Evolutionary conservation across 768 basidiomycete species (phyloP), one percentile per base, ranked within the genome.

Genomic region (Suillus cothurnatus): DNA sequence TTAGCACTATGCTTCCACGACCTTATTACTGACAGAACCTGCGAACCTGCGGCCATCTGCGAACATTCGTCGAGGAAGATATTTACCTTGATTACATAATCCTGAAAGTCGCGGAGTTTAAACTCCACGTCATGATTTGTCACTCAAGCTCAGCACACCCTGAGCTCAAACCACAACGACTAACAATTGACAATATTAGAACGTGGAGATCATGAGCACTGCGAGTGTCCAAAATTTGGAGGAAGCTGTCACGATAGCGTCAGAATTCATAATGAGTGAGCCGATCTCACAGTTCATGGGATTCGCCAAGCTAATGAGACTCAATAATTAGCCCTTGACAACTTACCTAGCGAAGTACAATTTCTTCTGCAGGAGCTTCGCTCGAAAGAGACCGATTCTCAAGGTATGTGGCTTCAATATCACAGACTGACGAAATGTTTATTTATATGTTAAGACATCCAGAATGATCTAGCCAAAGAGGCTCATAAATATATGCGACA

Each of bases 241-340:
- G 70, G 84, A 85, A 60, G 84, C 84, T 17, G 82, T 83, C 6
- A 69, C 75, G 19, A 78, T 85, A 50, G 81, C 84, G 28, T 78
- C 83, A 26, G 84, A 85, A 66, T 85, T 80, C 68, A 80, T 85
- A 17, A 76, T 78, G 11, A 83, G 84, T 84, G 53, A 71, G 84
- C 72, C 1, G 15, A 4, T 3, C 47, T 14, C n/a, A 12, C 17
- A 15, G 38, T 41, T 21, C 9, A 41, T 59, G 6, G 23, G 19
- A 12, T 28, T 14, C 26, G 28, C 11, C 38, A 41, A 28, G 39
- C 39, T 59, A 21, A 59, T 31, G 11, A 28, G 21, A 11, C 21
- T 59, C 53, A n/a, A 55, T n/a, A 31, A 58, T 21, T 67, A 85
- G 84, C 81, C 61, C 78, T 85, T 23, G 84, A 85, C 64, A 85